Percentiles rank a stretch among this genome's conserved stretches.
Conservation (phyloP, 805 yeast species). For the Hanseniaspora guilliermondii region DNA sequence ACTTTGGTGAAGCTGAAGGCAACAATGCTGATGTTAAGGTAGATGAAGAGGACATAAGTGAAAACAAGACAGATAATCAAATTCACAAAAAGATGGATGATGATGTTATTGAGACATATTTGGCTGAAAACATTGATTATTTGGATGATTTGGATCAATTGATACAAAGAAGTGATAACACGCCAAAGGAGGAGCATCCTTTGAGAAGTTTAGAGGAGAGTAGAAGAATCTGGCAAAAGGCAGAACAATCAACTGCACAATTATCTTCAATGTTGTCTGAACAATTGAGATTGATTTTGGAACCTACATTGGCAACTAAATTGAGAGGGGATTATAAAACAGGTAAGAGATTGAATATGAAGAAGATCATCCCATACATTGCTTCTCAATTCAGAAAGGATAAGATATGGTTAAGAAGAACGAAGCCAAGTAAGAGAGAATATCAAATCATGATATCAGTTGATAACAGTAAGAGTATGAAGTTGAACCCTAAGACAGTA, state of each 20-base stretch:
- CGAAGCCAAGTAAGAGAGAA: slow-evolving; percentile 93
- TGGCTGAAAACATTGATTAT: slow-evolving; percentile 23
- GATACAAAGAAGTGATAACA: slow-evolving; percentile 26
- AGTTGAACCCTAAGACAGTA: slow-evolving; percentile 69
- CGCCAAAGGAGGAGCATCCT: slow-evolving; percentile 26
- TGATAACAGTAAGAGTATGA: slow-evolving; percentile 96
- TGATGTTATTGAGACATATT: slow-evolving; percentile 18
- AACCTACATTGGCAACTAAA: slow-evolving; percentile 94
- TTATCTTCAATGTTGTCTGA: slow-evolving; percentile 79
- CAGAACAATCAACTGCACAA: slow-evolving; percentile 79
- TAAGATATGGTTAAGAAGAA: slow-evolving; percentile 94
- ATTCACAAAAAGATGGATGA: slow-evolving; percentile 38
- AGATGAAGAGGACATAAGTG: slow-evolving; percentile 35
- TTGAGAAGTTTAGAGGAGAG: slow-evolving; percentile 52
- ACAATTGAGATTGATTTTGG: slow-evolving; percentile 81
- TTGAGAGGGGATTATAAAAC: slow-evolving; percentile 91
- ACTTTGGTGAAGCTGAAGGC: slow-evolving; percentile 21
- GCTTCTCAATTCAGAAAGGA: slow-evolving; percentile 96
- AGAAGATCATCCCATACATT: slow-evolving; percentile 91
- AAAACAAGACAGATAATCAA: slow-evolving; percentile 36
- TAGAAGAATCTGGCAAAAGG: slow-evolving; percentile 63
- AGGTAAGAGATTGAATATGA: slow-evolving; percentile 94
- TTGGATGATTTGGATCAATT: slow-evolving; percentile 26
- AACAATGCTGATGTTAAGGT: slow-evolving; percentile 22
- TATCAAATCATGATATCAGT: slow-evolving; percentile 96